Base-by-base conservation (phyloP, 1,139 yeast species). In the Arxiozyma telluris region DNA sequence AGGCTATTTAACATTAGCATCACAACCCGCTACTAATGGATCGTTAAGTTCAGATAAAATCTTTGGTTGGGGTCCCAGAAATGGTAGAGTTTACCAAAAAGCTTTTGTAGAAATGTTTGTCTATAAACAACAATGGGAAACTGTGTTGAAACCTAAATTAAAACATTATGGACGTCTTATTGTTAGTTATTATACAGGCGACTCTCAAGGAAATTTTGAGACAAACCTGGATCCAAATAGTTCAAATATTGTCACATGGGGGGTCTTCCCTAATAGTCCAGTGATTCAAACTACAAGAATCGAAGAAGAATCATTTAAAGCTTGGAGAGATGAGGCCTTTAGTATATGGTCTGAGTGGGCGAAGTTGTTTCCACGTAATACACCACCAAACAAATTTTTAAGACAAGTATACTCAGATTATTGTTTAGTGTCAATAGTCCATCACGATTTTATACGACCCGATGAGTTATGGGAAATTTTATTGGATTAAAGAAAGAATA, bases 301-400 rank as follows among this genome's bases (percentile, higher is more conserved):
- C 53, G 96, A 89, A 64, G 84, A 81, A 61, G 95, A 89, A 62
- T 87, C 96, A 3, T 90, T 90, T 73, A 79, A 79, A 61, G 96
- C 96, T 1, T 90, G 97, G 97, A 80, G 84, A 59, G 96, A 91
- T 64, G 98, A 93, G 68, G 96, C 96, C 0, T 93, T 90, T 70
- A 78, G 81, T 58, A 84, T 93, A 57, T 88, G 97, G 96, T 73
- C 78, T 47, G 96, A 91, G 70, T 93, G 98, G 98, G 87, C 87
- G 51, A 77, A 86, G 59, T 76, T 95, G 56, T 93, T 90, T 69
- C 72, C 74, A 49, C 64, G 66, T 57, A 67, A 67, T 53, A 62
- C 71, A 0, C 64, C 71, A 20, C 73, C 91, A 17, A 80, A 79
- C 64, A 73, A 80, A 54, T 76, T 91, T 61, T 76, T 93, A 61